Base-by-base conservation (phyloP, 2,329 filamentous ascomycete species). In the Aspergillus sp. region DNA sequence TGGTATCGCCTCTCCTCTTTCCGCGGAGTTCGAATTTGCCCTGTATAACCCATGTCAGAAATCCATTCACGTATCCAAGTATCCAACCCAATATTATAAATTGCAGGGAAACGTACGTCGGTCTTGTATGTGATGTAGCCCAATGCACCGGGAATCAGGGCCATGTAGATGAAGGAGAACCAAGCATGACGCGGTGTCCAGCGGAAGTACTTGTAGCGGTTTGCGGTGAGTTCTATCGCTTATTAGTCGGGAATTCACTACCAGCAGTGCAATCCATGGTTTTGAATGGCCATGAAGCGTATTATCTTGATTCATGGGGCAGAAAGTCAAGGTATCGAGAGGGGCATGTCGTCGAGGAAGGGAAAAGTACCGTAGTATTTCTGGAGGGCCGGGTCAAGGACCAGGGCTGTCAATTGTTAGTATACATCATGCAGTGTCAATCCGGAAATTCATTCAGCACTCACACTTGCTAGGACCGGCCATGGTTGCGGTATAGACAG, bases 131-230 rank as follows among this genome's bases (percentile, higher is more conserved):
- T 88, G 44, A 88, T 62, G 62, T 83, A 83, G 37, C 83, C 83
- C 54, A 95, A 58, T 45, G 86, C 74, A 33, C 72, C 68, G 6
- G 93, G 93, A 35, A 96, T 79, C 42, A 84, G 72, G 30, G 83
- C 72, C 46, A 86, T 78, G 69, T 91, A 96, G 52, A 85, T 75
- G 64, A 96, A 81, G 5, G 85, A 83, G 60, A 96, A 69, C 72
- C 81, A 82, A 28, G 88, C 89, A 37, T 89, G 95, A 61, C 86
- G 79, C 41, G 82, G 79, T 31, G 86, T 97, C 88, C 89, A 97
- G 69, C 89, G 81, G 80, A 97, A 98, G 80, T 88, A 95, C 73
- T 89, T 89, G 80, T 90, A 85, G 54, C 93, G 86, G 75, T 88
- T 89, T 61, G 79, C 75, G 61, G 79, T 81, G 82, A 96, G 87